Evolutionary conservation across 371 early-diverging fungal species (phyloP), one percentile per base, ranked within the genome.

Genomic region (Haplosporangium sp.): DNA sequence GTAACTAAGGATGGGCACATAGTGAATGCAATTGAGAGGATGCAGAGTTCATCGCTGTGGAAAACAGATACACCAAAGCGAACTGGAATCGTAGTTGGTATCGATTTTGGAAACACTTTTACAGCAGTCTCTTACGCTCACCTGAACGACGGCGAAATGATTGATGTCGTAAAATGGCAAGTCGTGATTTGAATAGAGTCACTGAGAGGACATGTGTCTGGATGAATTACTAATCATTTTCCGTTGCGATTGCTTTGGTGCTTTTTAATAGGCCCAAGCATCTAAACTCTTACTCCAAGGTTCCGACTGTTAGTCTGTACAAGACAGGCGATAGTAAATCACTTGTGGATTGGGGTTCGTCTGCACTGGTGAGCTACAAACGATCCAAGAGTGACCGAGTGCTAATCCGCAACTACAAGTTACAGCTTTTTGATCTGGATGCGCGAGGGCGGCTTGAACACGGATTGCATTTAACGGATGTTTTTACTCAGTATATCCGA

Each of bases 21-120:
- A 19, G 60, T 74, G 2, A 59, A 37, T 3, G 47, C 48, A 1
- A 9, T 35, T 19, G 67, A 67, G 34, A 44, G 60, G 40, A 27
- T 19, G n/a, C 45, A 20, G 38, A 48, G 3, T 40, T 44, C 66
- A 11, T 9, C 34, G 4, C 56, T 59, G 15, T 59, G 20, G 39
- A 58, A 35, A 34, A 2, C 17, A 6, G 35, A n/a, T 20, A 67
- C 48, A 37, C 67, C 67, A 34, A 67, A 67, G 39, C 35, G 50
- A 20, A 37, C 58, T 19, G 81, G 81, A 27, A 81, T 81, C 19
- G 81, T 81, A 11, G 75, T 81, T 13, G 81, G 81, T 15, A 81
- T 81, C 63, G 81, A 81, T 42, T 81, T 81, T 38, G 81, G 81
- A 61, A 81, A 81, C 63, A 81, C 81, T 1, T 81, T 74, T 38